These are phyloP conservation scores for Peronospora destructor DNA, from an alignment of 352 stramenopile species.

Conservation along the genomic window DNA sequence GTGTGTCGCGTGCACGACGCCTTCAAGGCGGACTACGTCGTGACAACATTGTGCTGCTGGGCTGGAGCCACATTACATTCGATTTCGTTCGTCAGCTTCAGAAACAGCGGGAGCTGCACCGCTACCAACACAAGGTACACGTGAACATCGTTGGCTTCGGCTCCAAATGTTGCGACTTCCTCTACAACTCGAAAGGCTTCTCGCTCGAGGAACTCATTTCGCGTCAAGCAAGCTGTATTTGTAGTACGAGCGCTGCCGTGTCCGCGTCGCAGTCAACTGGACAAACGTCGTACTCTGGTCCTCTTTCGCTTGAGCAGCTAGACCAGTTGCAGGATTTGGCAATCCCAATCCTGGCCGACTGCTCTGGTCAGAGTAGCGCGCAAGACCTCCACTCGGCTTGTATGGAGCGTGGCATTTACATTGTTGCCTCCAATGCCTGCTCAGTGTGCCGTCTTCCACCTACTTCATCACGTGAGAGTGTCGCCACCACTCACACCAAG, in stretches of 20 bases:
- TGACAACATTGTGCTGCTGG: conserved; percentile 61
- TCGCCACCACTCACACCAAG: no score
- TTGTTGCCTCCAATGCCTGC: conserved; percentile 62
- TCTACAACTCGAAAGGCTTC: conserved; percentile 52
- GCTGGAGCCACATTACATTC: conserved; percentile 65
- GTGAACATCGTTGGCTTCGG: conserved; percentile 67
- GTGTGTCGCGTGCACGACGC: conserved; percentile 72
- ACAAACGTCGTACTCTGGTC: conserved; percentile 28
- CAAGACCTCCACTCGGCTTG: conserved; percentile 51
- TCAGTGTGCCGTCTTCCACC: conserved; percentile 31
- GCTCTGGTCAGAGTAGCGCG: conserved; percentile 47
- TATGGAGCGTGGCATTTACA: conserved; percentile 63
- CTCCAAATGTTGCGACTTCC: conserved; percentile 52
- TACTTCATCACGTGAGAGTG: no score
- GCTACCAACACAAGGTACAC: conserved; percentile 56
- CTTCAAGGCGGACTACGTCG: conserved; percentile 72
- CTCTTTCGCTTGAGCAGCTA: conserved; percentile 42
- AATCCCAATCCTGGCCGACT: conserved; percentile 68
- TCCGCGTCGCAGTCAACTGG: conserved; percentile 10
- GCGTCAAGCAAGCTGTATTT: conserved; percentile 40
- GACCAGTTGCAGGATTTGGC: conserved; percentile 60
- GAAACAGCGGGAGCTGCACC: conserved; percentile 53
- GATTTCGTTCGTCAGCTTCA: conserved; percentile 56
- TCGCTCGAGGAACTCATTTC: conserved; percentile 38
- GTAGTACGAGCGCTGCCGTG: conserved; percentile 26